Conservation (phyloP, 768 basidiomycete genomes). For the Cystobasidium tubakii region DNA sequence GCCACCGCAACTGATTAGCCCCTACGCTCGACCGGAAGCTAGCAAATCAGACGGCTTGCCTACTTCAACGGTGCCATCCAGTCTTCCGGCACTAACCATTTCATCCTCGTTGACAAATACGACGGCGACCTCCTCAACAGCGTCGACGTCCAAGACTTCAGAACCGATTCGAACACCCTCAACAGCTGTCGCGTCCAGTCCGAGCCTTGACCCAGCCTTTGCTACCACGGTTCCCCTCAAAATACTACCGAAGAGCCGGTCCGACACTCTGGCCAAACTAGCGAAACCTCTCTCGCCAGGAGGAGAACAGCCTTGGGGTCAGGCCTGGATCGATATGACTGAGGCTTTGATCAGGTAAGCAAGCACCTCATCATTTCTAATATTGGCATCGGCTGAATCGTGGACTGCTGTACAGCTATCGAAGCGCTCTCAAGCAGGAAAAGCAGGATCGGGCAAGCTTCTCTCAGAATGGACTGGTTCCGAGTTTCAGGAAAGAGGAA, state of each 20-base stretch:
- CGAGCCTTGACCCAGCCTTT: background rate
- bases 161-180: background rate
- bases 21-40: too few relatives aligned
- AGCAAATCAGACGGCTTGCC: background rate
- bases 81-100: background rate
- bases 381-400: background rate
- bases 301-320: conserved; percentile 13
- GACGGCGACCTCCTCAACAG: background rate
- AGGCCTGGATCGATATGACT: background rate
- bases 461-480: conserved; percentile 14
- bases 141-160: background rate
- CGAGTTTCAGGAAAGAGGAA: conserved; percentile 24
- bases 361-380: background rate
- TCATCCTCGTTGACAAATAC: background rate
- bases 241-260: background rate
- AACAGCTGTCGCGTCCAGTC: background rate
- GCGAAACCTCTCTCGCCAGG: background rate
- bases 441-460: conserved; percentile 15
- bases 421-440: background rate
- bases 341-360: conserved; percentile 14
- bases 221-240: background rate
- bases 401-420: background rate
- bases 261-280: background rate
- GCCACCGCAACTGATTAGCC: too few relatives aligned
- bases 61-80: background rate